phyloP scores from a whole-genome alignment of 2,329 filamentous ascomycete genomes.

The Colletotrichum chrysophilum region DNA sequence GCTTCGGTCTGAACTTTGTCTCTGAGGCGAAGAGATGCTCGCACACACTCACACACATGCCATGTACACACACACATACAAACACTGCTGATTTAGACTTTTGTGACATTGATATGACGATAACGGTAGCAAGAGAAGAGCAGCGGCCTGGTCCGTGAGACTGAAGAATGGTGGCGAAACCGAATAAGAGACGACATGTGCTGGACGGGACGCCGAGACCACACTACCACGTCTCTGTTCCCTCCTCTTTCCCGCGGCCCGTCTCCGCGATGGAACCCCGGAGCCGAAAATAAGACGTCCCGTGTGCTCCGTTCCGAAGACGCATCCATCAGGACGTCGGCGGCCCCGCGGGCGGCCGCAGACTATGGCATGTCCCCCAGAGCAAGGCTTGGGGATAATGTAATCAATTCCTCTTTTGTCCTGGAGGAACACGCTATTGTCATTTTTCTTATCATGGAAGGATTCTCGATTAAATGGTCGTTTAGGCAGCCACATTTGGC shows the following conservation, averaged over 20 bases:
- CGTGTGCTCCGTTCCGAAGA: neutral
- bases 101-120: conserved; percentile 1
- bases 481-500: neutral
- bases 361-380: neutral
- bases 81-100: neutral
- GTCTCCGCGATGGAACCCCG: neutral
- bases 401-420: neutral
- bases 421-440: neutral
- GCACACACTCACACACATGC: neutral
- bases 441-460: neutral
- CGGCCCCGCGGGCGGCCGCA: neutral
- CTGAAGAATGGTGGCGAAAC: neutral
- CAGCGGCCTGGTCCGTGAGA: conserved; percentile 6
- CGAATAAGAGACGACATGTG: conserved; percentile 15
- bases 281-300: neutral
- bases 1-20: conserved; percentile 17
- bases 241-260: neutral
- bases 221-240: neutral
- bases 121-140: neutral
- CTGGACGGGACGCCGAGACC: neutral
- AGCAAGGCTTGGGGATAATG: neutral
- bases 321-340: neutral
- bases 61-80: neutral
- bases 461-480: neutral
- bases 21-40: neutral